Conservation (phyloP, 2,329 filamentous ascomycete species). For the Emergomyces orientalis region DNA sequence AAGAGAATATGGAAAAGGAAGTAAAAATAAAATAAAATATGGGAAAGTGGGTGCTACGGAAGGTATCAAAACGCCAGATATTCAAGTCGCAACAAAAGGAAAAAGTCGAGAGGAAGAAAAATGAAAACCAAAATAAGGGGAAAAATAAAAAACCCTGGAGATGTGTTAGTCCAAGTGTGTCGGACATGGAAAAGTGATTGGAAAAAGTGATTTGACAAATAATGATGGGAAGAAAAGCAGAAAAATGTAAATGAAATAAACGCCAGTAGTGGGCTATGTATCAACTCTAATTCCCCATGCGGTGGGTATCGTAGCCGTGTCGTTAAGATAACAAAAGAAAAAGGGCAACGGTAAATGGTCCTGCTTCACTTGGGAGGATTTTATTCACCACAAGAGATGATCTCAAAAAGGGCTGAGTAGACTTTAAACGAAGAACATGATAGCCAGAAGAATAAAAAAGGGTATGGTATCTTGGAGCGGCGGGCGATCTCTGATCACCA, state of each 20-base stretch:
- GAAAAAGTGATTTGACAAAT: neutral
- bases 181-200: neutral
- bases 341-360: conserved; percentile 5
- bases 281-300: conserved; percentile 11
- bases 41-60: neutral
- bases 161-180: neutral
- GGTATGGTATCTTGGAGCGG: neutral
- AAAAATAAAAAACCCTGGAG: neutral
- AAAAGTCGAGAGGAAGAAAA: neutral
- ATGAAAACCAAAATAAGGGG: neutral
- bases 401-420: conserved; percentile 7
- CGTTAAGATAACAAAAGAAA: conserved; percentile 24
- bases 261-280: conserved; percentile 24
- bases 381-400: conserved; percentile 1
- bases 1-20: neutral
- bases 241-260: conserved; percentile 21
- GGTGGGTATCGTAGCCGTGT: conserved; percentile 38
- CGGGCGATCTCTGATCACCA: conserved; percentile 35
- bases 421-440: neutral
- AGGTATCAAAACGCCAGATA: neutral
- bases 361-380: no score
- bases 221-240: conserved; percentile 11
- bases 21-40: neutral
- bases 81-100: neutral
- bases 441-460: neutral